These are phyloP conservation scores for Ustilaginoidea virens DNA, from an alignment of 2,329 filamentous ascomycete genomes.

Conservation along the genomic window DNA sequence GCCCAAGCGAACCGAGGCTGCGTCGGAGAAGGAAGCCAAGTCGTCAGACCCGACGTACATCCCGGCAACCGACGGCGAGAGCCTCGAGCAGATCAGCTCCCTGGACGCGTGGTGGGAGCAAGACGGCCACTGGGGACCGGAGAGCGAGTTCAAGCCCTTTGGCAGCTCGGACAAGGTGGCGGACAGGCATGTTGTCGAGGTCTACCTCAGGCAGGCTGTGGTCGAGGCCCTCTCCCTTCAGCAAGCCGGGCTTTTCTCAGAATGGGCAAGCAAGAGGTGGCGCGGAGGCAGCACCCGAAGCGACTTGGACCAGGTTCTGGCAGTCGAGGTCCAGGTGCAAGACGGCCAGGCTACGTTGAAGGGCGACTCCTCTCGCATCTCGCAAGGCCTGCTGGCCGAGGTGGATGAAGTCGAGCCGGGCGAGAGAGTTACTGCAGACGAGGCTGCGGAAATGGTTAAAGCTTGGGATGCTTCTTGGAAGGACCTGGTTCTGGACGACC, in stretches of 20 bases:
- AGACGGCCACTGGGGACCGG: conserved; percentile 33
- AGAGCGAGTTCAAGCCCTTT: conserved; percentile 30
- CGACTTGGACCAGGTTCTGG: conserved; percentile 20
- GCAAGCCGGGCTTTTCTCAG: conserved; percentile 13
- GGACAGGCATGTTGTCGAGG: conserved; percentile 30
- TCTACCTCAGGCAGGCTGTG: conserved; percentile 33
- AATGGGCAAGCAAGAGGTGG: conserved; percentile 20
- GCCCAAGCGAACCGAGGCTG: conserved; percentile 17
- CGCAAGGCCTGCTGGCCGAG: conserved; percentile 16
- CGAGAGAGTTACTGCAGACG: conserved; percentile 16
- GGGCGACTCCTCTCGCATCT: conserved; percentile 20
- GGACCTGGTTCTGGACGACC: conserved; percentile 37
- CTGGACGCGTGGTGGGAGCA: conserved; percentile 38
- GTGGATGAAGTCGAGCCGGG: conserved; percentile 10
- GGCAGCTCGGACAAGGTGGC: conserved; percentile 21
- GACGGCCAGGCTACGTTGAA: conserved; percentile 24
- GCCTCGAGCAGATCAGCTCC: conserved; percentile 30
- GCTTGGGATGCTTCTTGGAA: conserved; percentile 43
- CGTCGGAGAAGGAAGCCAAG: conserved; percentile 15
- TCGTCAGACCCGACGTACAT: conserved; percentile 23
- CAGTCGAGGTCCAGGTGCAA: conserved; percentile 21
- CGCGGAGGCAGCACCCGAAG: conserved; percentile 14
- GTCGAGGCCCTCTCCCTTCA: conserved; percentile 33
- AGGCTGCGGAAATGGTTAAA: conserved; percentile 26
- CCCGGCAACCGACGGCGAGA: conserved; percentile 29